Evolutionary conservation across 345 rosid species (phyloP), one percentile per base, ranked within the genome.

Genomic region (Pistacia atlantica): DNA sequence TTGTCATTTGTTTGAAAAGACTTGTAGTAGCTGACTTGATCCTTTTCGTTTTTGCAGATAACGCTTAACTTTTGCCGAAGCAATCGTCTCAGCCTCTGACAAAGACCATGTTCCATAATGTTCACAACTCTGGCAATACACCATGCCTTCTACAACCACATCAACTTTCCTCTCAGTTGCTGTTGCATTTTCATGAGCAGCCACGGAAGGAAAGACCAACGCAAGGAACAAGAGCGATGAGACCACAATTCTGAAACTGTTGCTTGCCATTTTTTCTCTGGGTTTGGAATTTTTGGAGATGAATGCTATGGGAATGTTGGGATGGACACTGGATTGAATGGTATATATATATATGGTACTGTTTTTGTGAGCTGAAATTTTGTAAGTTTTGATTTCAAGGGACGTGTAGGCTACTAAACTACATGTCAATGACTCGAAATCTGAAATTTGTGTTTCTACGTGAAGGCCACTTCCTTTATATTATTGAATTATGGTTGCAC

Each of bases 121-220:
- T 31, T 87, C 81, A 71, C 97, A 93, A 79, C 90, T 77, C 79
- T 95, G 98, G 81, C 97, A 93, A 66, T 93, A 95, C 38, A 95
- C 97, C 81, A 87, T 86, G 62, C 97, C 98, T 84, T 93, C 97
- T 10, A 95, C 89, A 28, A 83, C 89, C 4, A 89, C 92, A 28
- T 85, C 89, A 35, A 77, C 75, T 57, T 80, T 73, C 82, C 78
- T 88, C 60, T 75, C 83, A 54, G 22, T 56, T 61, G 87, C 52
- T 31, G 78, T 72, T 52, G 67, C 42, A 73, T 70, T 80, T 70
- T 70, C 85, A 73, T 84, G 18, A 18, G 89, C 72, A 1, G 77
- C 48, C 14, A 18, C 35, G 31, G 78, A 58, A 37, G 82, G 62
- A 66, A 84, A 78, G 52, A 77, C 60, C 13, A 78, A 28, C 14